A percentile compares a stretch with the other conserved stretches of the same genome.
Evolutionary conservation across 306 rosid genomes (phyloP).

Genomic region (Mucuna pruriens): DNA sequence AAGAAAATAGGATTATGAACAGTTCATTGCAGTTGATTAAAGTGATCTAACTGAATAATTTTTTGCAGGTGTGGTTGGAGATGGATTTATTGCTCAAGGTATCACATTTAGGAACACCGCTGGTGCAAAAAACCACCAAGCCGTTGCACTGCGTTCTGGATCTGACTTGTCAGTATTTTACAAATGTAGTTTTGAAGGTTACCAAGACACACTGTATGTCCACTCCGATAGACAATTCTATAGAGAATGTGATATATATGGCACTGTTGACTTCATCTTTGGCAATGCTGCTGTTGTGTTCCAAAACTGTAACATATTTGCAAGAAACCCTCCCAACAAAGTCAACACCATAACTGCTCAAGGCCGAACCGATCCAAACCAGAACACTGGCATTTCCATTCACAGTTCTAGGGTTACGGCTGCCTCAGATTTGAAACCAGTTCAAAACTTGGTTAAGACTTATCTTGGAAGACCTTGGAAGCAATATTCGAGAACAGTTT

Average conservation of each 20-base stretch:
- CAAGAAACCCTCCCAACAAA: conserved; percentile 64
- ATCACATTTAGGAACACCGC: conserved; percentile 83
- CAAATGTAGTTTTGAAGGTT: conserved; percentile 75
- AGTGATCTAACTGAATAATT: neutral
- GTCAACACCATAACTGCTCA: conserved; percentile 72
- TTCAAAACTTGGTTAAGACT: conserved; percentile 42
- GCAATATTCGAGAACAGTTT: conserved; percentile 59
- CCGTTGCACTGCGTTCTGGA: conserved; percentile 82
- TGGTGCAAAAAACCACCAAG: conserved; percentile 71
- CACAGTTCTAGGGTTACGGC: conserved; percentile 53
- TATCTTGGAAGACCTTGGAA: conserved; percentile 77
- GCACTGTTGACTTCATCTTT: conserved; percentile 81
- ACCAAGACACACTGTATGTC: conserved; percentile 81
- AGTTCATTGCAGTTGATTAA: too few relatives aligned
- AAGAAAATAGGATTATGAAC: too few relatives aligned
- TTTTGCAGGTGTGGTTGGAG: conserved; percentile 70
- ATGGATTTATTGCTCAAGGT: conserved; percentile 67
- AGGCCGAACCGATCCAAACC: conserved; percentile 68
- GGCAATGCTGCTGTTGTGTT: conserved; percentile 78
- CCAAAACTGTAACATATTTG: conserved; percentile 67
- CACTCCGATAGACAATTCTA: conserved; percentile 77
- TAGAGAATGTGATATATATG: conserved; percentile 70
- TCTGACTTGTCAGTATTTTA: conserved; percentile 79
- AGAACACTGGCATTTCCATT: conserved; percentile 75
- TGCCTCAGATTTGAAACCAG: conserved; percentile 45